Evolutionary conservation across 148 eudicot genomes (phyloP), one percentile per base, ranked within the genome.

Genomic region (Diospyros kaki): DNA sequence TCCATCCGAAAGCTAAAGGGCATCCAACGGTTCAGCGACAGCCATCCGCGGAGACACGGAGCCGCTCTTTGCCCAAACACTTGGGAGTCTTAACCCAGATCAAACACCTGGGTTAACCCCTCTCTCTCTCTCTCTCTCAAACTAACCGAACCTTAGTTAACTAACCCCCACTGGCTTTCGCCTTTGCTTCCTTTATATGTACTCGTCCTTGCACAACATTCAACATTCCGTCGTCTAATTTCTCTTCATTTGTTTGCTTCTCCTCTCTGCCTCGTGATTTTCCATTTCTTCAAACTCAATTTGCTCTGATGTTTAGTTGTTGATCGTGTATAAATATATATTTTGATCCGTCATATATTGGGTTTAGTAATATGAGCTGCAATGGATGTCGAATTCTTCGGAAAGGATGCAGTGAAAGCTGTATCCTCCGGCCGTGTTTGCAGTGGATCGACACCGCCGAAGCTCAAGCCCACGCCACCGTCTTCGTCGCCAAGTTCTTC

Each of bases 401-500:
- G 42, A 90, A 90, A 67, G 94, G 94, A 55, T 90, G 94, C 83
- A 90, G 94, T 38, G 94, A 90, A 45, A 75, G 71, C 54, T 90
- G 94, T 66, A 83, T 84, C 46, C 77, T 88, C 4, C 73, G 92
- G 1, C 92, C 88, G 0, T 86, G 90, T 54, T 76, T 88, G 28
- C 90, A 88, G 69, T 86, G 87, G 86, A 85, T 88, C 60, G 82
- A 82, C 28, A 74, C 79, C 9, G 81, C 90, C 39, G 89, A 90
- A 67, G 63, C 94, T 12, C 94, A 90, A 71, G 92, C 81, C 4
- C 86, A 90, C 90, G 92, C 94, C 63, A 90, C 92, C 71, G 83
- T 90, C 58, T 90, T 90, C 71, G 87, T 90, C 56, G 94, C 94
- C 68, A 90, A 90, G 73, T 90, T 88, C 86, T 90, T 88, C 68